Evolutionary conservation across 208 protist genomes (phyloP), one percentile per base, ranked within the genome.

Genomic region (Acanthamoeba sp.): DNA sequence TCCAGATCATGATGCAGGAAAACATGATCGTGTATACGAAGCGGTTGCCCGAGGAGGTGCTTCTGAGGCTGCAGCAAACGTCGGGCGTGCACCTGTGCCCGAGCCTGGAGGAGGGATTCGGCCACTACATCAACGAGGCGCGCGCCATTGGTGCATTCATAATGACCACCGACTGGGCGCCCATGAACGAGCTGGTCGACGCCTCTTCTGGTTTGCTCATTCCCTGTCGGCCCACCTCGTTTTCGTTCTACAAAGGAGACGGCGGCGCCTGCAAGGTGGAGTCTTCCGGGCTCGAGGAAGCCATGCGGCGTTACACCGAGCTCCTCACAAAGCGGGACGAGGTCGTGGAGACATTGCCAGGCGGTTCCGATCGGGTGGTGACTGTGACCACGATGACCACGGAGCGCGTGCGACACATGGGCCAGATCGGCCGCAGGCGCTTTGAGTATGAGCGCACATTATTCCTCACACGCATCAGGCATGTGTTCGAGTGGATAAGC

Each of bases 61-160:
- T 84, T 4, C 73, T 84, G 0, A 27, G 14, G 5, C 73, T 84
- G 0, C 73, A 84, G 40, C 73, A 52, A 9, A n/a, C 73, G 40
- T 84, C 73, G 12, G 73, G 73, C 1, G 73, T 84, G 12, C 73
- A 84, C 42, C 38, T 84, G 73, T 84, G 73, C 42, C 73, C 73
- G 20, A 84, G 73, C 40, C 73, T 34, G 14, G 73, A 84, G 42
- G 73, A 84, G 40, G 73, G 73, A 4, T 84, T 84, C 73, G 73
- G 73, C 38, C 73, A 84, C 73, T 84, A 84, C 73, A 84, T 84
- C 73, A 84, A 84, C 73, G 73, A 84, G 42, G 73, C 73, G 0
- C 12, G 73, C 0, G 73, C 73, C 10, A 1, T 84, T 34, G 42
- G 40, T 9, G 14, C 73, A 0, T 22, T 84, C 1, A 22, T 84